phyloP scores from a whole-genome alignment of 805 yeast species.

The Candida berthetii region DNA sequence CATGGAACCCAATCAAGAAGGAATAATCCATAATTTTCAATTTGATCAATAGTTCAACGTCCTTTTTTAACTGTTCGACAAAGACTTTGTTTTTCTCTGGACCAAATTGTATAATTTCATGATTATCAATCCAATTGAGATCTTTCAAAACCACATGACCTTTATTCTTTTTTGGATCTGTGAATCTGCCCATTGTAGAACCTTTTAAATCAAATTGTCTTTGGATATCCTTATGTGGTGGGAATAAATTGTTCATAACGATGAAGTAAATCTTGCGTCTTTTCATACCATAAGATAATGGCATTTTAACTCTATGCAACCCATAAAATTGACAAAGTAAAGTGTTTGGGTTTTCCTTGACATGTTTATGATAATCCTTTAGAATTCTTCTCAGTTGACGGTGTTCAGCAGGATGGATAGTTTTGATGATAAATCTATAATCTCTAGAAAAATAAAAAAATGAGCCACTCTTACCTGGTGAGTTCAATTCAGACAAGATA shows the following conservation, averaged over 20 bases:
- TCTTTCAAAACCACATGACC: conserved; percentile 65
- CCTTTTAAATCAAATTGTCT: conserved; percentile 89
- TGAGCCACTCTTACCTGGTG: conserved; percentile 97
- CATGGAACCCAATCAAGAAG: conserved; percentile 81
- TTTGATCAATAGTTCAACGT: conserved; percentile 64
- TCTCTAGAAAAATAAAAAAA: conserved; percentile 94
- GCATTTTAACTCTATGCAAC: conserved; percentile 87
- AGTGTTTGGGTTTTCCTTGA: conserved; percentile 80
- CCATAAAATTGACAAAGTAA: conserved; percentile 95
- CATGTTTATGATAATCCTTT: conserved; percentile 74
- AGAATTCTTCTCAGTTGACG: conserved; percentile 69
- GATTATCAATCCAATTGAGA: conserved; percentile 74
- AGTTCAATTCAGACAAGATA: conserved; percentile 83
- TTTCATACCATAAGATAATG: conserved; percentile 35
- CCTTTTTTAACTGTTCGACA: conserved; percentile 64
- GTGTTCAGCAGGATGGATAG: conserved; percentile 92
- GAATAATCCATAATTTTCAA: conserved; percentile 96
- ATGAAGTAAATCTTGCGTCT: conserved; percentile 82
- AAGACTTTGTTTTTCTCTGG: conserved; percentile 58
- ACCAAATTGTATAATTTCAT: conserved; percentile 66
- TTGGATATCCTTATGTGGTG: conserved; percentile 86
- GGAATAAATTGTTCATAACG: conserved; percentile 96
- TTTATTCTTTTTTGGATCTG: conserved; percentile 27
- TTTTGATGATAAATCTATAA: conserved; percentile 89
- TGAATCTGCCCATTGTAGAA: conserved; percentile 76